Percentiles rank a stretch among this genome's conserved stretches.
Conservation (phyloP, 2,329 filamentous ascomycete genomes). For the Colletotrichum gloeosporioides region DNA sequence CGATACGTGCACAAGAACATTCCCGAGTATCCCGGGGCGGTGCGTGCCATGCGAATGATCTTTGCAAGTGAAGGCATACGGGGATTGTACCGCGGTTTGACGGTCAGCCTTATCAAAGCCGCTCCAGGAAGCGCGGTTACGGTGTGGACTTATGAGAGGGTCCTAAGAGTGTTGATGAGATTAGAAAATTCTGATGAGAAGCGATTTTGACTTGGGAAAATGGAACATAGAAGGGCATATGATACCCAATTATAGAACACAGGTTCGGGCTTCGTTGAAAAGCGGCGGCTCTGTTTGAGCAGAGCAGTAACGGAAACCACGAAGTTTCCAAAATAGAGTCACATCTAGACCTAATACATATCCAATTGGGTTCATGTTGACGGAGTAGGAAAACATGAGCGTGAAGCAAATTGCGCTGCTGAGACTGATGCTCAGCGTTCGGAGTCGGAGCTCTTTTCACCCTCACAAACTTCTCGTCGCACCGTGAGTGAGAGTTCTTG, state of each 20-base stretch:
- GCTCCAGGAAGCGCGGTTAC: constrained; percentile 92
- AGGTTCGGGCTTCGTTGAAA: background rate
- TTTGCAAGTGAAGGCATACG: constrained; percentile 74
- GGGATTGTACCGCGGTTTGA: constrained; percentile 86
- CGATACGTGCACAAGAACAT: constrained; percentile 88
- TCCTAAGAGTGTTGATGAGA: constrained; percentile 63
- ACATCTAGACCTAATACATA: background rate
- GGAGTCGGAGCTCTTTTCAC: background rate
- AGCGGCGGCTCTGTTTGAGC: background rate
- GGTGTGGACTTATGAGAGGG: constrained; percentile 92
- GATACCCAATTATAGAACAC: background rate
- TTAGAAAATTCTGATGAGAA: constrained; percentile 31
- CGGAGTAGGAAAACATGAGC: background rate
- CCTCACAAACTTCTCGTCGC: background rate
- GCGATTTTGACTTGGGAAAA: background rate
- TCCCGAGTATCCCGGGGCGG: constrained; percentile 77
- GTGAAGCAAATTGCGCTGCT: background rate
- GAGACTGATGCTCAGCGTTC: background rate
- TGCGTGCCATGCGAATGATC: constrained; percentile 71
- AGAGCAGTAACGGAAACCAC: background rate
- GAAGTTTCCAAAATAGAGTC: background rate
- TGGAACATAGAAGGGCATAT: constrained; percentile 22
- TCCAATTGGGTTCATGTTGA: background rate
- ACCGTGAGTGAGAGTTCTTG: background rate
- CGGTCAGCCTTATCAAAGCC: constrained; percentile 89